phyloP scores from a whole-genome alignment of 805 yeast genomes.

The Hyphopichia homilentoma region DNA sequence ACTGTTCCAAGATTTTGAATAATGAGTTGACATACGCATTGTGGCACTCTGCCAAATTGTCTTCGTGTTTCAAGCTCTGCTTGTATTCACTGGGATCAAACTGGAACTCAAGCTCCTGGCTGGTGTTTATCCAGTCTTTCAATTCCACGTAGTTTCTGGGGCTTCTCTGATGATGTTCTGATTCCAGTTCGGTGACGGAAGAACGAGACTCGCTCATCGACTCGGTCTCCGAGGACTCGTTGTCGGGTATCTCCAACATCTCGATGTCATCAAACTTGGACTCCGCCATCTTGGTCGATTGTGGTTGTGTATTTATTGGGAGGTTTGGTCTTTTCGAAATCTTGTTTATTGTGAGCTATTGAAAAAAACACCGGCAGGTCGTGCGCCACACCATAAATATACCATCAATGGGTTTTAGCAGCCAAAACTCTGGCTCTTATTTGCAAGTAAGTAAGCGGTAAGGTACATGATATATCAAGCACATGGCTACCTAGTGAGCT shows the following conservation, averaged over 20 bases:
- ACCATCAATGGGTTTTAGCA: no score
- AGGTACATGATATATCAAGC: no score
- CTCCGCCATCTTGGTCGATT: conserved; percentile 2
- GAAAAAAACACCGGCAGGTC: no score
- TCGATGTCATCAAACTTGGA: conserved; percentile 35
- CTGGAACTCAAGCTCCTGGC: conserved; percentile 32
- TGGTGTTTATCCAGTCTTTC: conserved; percentile 44
- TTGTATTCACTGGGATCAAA: conserved; percentile 40
- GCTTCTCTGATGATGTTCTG: neutral
- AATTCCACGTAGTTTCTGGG: conserved; percentile 32
- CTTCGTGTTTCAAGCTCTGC: conserved; percentile 30
- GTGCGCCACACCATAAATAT: no score
- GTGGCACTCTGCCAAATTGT: conserved; percentile 40
- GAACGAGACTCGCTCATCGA: conserved; percentile 14
- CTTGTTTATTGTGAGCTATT: no score
- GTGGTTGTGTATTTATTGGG: no score
- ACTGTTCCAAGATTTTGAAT: conserved; percentile 48
- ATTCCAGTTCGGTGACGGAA: conserved; percentile 5
- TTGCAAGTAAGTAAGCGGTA: no score
- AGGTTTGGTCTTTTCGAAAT: no score
- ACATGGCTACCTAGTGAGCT: no score
- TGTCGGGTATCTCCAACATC: conserved; percentile 42
- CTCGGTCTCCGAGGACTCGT: conserved; percentile 26
- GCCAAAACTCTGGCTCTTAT: no score
- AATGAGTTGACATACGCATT: conserved; percentile 45